Evolutionary conservation across 2,329 filamentous ascomycete genomes (phyloP).

Genomic region (Scedosporium aurantiacum): DNA sequence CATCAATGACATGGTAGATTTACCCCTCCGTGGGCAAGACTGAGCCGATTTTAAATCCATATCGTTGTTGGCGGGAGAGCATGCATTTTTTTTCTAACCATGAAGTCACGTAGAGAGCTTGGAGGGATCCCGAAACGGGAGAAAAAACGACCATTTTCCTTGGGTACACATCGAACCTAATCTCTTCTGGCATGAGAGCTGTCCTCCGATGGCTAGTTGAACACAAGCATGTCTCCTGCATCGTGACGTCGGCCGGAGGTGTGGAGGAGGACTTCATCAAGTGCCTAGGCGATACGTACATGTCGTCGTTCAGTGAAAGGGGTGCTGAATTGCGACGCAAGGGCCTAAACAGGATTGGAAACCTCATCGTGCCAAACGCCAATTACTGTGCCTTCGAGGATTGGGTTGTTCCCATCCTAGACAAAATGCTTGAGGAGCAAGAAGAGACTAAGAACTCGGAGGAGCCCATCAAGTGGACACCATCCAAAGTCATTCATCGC

Average conservation of each 20-base stretch:
- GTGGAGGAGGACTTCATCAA: constrained; percentile 98
- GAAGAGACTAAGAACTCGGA: constrained; percentile 59
- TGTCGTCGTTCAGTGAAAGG: constrained; percentile 69
- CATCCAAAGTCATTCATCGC: constrained; percentile 79
- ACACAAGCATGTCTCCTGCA: constrained; percentile 81
- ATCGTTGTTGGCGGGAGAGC: background rate
- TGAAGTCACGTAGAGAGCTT: constrained; percentile 45
- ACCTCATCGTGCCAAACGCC: constrained; percentile 87
- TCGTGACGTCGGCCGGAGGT: constrained; percentile 91
- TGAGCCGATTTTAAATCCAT: background rate
- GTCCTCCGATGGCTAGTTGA: constrained; percentile 87
- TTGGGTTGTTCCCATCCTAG: constrained; percentile 93
- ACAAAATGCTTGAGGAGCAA: constrained; percentile 87
- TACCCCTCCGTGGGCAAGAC: constrained; percentile 3
- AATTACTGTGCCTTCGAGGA: constrained; percentile 96
- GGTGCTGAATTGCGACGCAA: constrained; percentile 71
- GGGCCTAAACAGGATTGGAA: constrained; percentile 92
- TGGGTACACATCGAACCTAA: constrained; percentile 94
- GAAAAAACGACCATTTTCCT: constrained; percentile 87
- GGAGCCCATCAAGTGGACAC: constrained; percentile 77
- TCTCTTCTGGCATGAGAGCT: constrained; percentile 87
- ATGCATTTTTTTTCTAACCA: background rate
- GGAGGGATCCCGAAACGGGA: constrained; percentile 68
- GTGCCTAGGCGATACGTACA: constrained; percentile 87
- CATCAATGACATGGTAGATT: constrained; percentile 83